A percentile compares a stretch with the other conserved stretches of the same genome.
Evolutionary conservation across 768 basidiomycete genomes (phyloP).

Genomic region (Phlegmacium glaucopus): DNA sequence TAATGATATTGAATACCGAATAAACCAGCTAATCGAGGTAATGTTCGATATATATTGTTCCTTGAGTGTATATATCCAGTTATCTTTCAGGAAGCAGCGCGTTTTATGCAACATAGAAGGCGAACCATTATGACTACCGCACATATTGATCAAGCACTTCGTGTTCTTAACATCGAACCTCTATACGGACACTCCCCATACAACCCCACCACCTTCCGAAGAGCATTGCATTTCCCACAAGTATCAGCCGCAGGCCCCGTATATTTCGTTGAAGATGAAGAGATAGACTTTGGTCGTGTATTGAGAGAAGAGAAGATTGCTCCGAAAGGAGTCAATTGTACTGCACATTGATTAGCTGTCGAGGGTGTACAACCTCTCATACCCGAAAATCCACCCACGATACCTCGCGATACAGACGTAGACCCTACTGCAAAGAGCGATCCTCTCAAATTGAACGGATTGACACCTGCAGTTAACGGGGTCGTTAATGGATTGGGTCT

Average conservation of each 20-base stretch:
- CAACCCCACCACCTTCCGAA: slow-evolving; percentile 60
- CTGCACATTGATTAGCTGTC: slow-evolving; percentile 97
- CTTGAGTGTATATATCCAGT: neutral
- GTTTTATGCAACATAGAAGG: slow-evolving; percentile 94
- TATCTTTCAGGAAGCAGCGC: slow-evolving; percentile 76
- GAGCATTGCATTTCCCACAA: slow-evolving; percentile 52
- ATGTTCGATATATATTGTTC: slow-evolving; percentile 10
- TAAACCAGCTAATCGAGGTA: slow-evolving; percentile 94
- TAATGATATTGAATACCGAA: slow-evolving; percentile 94
- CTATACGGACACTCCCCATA: slow-evolving; percentile 80
- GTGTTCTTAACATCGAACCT: slow-evolving; percentile 94
- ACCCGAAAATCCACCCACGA: slow-evolving; percentile 89
- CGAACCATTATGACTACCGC: slow-evolving; percentile 85
- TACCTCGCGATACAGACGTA: slow-evolving; percentile 49
- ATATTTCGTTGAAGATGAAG: slow-evolving; percentile 95
- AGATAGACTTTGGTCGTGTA: slow-evolving; percentile 93
- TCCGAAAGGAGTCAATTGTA: slow-evolving; percentile 81
- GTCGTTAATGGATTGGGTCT: slow-evolving; percentile 20
- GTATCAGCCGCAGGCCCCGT: slow-evolving; percentile 61
- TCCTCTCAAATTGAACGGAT: slow-evolving; percentile 26
- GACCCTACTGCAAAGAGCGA: slow-evolving; percentile 24
- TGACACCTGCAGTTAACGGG: slow-evolving; percentile 5
- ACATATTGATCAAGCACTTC: slow-evolving; percentile 92
- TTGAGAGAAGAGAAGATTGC: slow-evolving; percentile 83
- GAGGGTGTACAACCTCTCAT: slow-evolving; percentile 98